A percentile compares a stretch with the other conserved stretches of the same genome.
Evolutionary conservation across 768 basidiomycete genomes (phyloP).

Genomic region (Amanita phalloides): DNA sequence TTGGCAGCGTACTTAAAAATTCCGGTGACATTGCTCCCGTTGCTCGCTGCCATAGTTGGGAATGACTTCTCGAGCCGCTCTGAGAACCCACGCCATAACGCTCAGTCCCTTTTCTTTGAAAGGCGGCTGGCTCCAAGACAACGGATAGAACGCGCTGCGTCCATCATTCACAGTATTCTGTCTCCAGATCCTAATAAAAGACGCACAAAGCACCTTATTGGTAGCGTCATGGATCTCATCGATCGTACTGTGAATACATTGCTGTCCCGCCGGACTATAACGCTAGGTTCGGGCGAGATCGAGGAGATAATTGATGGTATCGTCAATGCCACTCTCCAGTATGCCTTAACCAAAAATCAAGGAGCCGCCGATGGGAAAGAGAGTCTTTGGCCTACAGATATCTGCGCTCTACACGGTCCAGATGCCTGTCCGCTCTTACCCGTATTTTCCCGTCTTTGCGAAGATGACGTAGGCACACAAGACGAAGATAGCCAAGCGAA

Average conservation of each 20-base stretch:
- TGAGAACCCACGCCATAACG: constrained; percentile 34
- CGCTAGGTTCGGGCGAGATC: constrained; percentile 51
- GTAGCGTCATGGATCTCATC: constrained; percentile 71
- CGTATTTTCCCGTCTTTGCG: constrained; percentile 37
- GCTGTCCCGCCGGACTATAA: constrained; percentile 33
- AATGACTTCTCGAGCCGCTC: constrained; percentile 63
- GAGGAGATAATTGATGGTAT: constrained; percentile 56
- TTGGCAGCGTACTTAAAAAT: constrained; percentile 60
- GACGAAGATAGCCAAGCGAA: constrained; percentile 16
- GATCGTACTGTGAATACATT: constrained; percentile 54
- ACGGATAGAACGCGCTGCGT: constrained; percentile 58
- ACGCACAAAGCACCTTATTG: constrained; percentile 44
- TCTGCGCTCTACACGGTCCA: constrained; percentile 53
- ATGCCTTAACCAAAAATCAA: constrained; percentile 57
- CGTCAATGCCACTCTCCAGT: constrained; percentile 67
- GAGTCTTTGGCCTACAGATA: constrained; percentile 41
- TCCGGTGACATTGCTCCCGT: constrained; percentile 61
- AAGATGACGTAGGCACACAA: constrained; percentile 15
- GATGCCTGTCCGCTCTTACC: constrained; percentile 45
- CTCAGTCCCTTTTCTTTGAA: constrained; percentile 62
- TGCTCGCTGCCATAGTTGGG: constrained; percentile 69
- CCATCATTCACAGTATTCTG: constrained; percentile 43
- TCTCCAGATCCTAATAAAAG: constrained; percentile 36
- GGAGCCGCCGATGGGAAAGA: constrained; percentile 25
- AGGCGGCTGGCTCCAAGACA: constrained; percentile 42